A percentile compares a stretch with the other conserved stretches of the same genome.
Conservation (phyloP, 1,139 yeast genomes). For the Nakaseomyces uthaithaninus region DNA sequence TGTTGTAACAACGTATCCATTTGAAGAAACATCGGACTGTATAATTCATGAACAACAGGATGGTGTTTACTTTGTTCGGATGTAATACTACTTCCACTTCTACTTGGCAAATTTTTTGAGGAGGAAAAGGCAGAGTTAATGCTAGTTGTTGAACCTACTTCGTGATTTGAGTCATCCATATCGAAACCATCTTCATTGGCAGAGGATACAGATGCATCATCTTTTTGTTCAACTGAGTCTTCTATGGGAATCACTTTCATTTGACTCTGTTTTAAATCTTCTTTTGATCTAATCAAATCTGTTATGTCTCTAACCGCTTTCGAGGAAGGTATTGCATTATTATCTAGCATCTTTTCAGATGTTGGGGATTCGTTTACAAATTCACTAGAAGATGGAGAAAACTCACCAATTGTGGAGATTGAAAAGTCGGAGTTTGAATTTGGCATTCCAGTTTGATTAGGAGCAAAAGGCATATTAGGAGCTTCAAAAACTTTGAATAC, state of each 20-base stretch:
- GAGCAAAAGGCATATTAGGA: conserved; percentile 26
- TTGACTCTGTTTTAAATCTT: neutral
- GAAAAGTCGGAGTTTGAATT: conserved; percentile 28
- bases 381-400: conserved; percentile 39
- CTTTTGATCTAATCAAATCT: conserved; percentile 13
- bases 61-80: conserved; percentile 26
- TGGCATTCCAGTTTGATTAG: conserved; percentile 15
- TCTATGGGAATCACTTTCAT: neutral
- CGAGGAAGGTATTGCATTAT: conserved; percentile 23
- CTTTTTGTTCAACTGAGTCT: conserved; percentile 1
- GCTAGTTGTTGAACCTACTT: conserved; percentile 21
- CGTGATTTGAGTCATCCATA: conserved; percentile 18
- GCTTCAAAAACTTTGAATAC: conserved; percentile 28
- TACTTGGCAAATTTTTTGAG: conserved; percentile 11
- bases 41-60: conserved; percentile 40
- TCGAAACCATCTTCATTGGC: conserved; percentile 17
- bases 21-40: conserved; percentile 42
- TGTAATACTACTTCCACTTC: conserved; percentile 6
- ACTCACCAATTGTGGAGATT: conserved; percentile 36
- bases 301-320: conserved; percentile 30
- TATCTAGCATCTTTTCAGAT: conserved; percentile 10
- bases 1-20: conserved; percentile 37
- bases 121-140: conserved; percentile 19
- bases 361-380: conserved; percentile 32
- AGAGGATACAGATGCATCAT: conserved; percentile 10